Evolutionary conservation across 805 yeast genomes (phyloP), one percentile per base, ranked within the genome.

Genomic region (Barnettozyma populi): DNA sequence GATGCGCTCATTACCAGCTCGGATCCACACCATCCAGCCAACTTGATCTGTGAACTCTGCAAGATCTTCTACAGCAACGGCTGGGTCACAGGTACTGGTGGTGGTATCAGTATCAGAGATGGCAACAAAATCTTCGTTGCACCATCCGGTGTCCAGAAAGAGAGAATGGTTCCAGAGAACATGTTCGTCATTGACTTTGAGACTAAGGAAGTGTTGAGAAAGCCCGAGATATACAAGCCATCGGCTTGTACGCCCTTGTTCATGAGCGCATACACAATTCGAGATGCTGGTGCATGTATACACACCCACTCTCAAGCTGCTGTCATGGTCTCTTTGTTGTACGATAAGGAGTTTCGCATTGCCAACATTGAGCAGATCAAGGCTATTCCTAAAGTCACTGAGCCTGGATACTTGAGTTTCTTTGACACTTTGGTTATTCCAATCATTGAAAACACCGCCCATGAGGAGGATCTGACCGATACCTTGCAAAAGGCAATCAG

Each of bases 41-140:
- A 85, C 58, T 70, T 86, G 57, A 87, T 90, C 52, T 89, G 96
- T 63, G 86, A 84, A 50, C 73, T 90, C 27, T 90, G 97, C 63
- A 72, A 78, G 44, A 68, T 76, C 16, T 88, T 92, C 62, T 92
- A 85, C 63, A 73, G 78, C 55, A 84, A 85, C 60, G 84, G 86
- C 44, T 90, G 97, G 96, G 92, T 88, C 56, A 83, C 96, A 0
- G 97, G 97, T 3, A 92, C 98, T 1, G 97, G 96, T 3, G 98
- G 97, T 29, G 97, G 97, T 3, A 84, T 92, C 57, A 85, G 95
- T 29, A 84, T 90, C 43, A 65, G 60, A 50, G 73, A 76, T 2
- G 75, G 73, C 1, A 73, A 79, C 51, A 58, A 69, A 19, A 78
- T 87, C 16, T 90, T 76, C 63, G 75, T 90, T 36, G 95, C 97